Base-by-base conservation (phyloP, 352 stramenopile genomes). In the Thalassiosira mediterranea region DNA sequence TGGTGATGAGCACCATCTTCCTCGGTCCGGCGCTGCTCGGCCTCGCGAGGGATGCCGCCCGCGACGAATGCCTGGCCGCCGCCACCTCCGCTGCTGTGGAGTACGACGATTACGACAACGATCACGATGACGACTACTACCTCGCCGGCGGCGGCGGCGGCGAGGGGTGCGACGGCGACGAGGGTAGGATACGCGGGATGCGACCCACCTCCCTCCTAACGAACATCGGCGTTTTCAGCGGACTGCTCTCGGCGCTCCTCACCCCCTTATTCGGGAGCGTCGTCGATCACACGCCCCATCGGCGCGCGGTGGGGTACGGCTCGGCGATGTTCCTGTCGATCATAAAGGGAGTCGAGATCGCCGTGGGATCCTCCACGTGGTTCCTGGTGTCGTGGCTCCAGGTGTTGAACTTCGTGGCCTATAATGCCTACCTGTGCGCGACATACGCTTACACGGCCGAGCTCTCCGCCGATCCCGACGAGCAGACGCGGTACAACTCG, bases 371-470 rank as follows among this genome's bases (percentile, higher is more conserved):
- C 23, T 38, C 62, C 13, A 89, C 82, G 3, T 93, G 88, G 88
- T 83, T 88, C 31, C 7, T 73, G 2, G 69, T 91, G 17, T 68
- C 81, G 1, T 63, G 86, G 25, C 47, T 91, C 25, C 84, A 91
- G 63, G 65, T 91, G 1, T 29, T 89, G 8, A 78, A 79, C 25
- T 72, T 76, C 10, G 46, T 88, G 29, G 42, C 84, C 8, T 90
- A 87, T 37, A 83, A 75, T 8, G 46, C 81, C 8, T 84, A 92
- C 58, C 59, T 77, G 15, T 81, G 65, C 42, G 60, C 74, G 0
- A 59, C 64, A 4, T 92, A 85, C 69, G 81, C 88, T 1, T 93
- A 93, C 51, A 79, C 88, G 0, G 84, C 87, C 19, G 87, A 93
- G 70, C 58, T 93, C 8, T 72, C 67, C 0, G 53, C 59, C 11